Base-by-base conservation (phyloP, 164 flowering plant genomes). In the Berberis vulgaris region DNA sequence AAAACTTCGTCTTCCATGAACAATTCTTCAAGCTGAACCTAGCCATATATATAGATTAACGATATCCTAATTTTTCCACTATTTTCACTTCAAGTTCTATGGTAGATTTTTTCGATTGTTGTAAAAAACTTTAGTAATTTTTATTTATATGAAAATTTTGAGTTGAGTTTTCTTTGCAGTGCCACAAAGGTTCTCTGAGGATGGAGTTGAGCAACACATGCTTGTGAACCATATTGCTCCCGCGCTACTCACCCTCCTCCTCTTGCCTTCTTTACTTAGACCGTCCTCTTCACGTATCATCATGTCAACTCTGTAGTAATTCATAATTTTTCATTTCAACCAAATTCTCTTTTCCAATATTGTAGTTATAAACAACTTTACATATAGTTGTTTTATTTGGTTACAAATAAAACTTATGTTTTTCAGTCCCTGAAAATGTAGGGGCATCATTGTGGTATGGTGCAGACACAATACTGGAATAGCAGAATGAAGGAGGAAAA, bases 211-310 rank as follows among this genome's bases (percentile, higher is more conserved):
- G 59, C 66, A 58, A 58, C 80, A 77, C 12, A 38, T 74, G 49
- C 80, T 71, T 57, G 80, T 77, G 62, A 77, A 77, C 54, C 80
- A 77, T 45, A 57, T 77, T 0, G 78, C 69, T n/a, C 78, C 80
- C 4, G 74, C 80, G 11, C 42, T 77, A 12, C 53, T 77, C 41
- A 66, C 74, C 26, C 60, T 77, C 9, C 69, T 77, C 7, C 73
- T 77, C 39, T 59, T 74, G 38, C 80, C 80, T 8, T 74, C 80
- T 3, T 64, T 77, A 43, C 53, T 63, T 3, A 62, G 55, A 69
- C 72, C 76, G 1, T 45, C 77, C 44, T 68, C 73, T 2, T 62
- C 78, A 3, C 69, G 80, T 7, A 63, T 77, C 45, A 54, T 77
- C 62, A 77, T 52, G 74, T 77, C 43, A 77, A 69, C 61, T 77